These are phyloP conservation scores for Aureobasidium uvarum DNA, from an alignment of 2,329 filamentous ascomycete genomes.

Conservation along the genomic window DNA sequence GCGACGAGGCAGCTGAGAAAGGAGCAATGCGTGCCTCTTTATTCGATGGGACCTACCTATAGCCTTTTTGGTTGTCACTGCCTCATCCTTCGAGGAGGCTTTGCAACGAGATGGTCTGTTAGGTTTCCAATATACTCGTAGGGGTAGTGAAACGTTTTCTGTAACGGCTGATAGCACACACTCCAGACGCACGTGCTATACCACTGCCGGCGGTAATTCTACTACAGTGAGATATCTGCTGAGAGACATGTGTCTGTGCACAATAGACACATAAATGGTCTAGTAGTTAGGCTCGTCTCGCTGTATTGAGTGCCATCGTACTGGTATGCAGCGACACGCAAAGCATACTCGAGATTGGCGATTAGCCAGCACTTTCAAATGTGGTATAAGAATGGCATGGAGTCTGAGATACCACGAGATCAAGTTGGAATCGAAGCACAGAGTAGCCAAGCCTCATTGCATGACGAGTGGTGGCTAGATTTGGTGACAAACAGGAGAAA, in stretches of 20 bases:
- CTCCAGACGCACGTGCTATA: slow-evolving; percentile 6
- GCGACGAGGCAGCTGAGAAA: background rate
- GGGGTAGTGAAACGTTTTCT: slow-evolving; percentile 7
- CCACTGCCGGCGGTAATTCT: background rate
- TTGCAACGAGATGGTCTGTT: background rate
- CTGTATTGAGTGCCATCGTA: background rate
- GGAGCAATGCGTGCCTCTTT: background rate
- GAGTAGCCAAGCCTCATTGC: background rate
- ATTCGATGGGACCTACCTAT: background rate
- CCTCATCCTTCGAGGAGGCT: background rate
- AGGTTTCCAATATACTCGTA: slow-evolving; percentile 12
- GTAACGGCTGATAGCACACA: slow-evolving; percentile 17
- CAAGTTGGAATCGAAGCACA: background rate
- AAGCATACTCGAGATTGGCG: background rate
- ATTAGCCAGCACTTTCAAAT: background rate
- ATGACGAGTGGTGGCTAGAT: background rate
- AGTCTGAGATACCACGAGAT: background rate
- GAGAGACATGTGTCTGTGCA: background rate
- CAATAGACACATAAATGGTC: background rate
- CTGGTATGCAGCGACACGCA: background rate
- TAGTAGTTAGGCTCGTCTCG: background rate
- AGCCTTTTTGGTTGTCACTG: background rate
- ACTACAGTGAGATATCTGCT: background rate
- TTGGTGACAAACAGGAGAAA: background rate
- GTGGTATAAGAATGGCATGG: background rate